Base-by-base conservation (phyloP, 108 stramenopile species). In the Cyclotella atomus region DNA sequence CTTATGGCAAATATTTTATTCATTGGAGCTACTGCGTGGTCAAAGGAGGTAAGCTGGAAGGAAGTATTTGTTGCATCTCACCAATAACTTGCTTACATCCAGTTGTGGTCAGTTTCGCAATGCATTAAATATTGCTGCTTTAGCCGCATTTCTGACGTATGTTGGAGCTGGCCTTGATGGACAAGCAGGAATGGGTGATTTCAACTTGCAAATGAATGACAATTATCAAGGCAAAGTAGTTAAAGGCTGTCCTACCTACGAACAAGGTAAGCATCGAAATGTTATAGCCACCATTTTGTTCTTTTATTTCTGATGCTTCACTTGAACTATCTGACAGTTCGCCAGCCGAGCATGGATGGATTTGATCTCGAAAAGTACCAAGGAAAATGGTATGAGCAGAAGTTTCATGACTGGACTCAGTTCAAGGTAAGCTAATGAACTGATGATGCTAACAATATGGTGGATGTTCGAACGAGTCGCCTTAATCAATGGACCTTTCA, bases 321-420 rank as follows among this genome's bases (percentile, higher is more conserved):
- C 52, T 23, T 23, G 2, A 1, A 2, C 30, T 65, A 30, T 65
- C 6, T 23, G 29, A 23, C 38, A 65, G 95, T 96, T 28, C 79
- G 90, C 24, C 91, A 91, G 36, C 81, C 87, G 34, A 89, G 88
- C 61, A 96, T 96, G 95, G 83, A 93, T 71, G 80, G 84, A 53
- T 96, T 96, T 79, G 91, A 96, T 73, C 36, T 96, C 23, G 75
- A 87, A 46, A 94, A 94, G 66, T 96, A 94, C 70, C 87, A 93
- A 81, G 95, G 95, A 2, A 70, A 84, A 25, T 96, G 95, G 95
- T 96, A 96, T 65, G 95, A 96, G 59, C 90, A 91, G 8, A 91
- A 91, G 67, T 96, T 94, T 75, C 95, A 96, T 75, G 95, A 96
- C 53, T 96, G 91, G 91, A 96, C 95, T 23, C 95, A 96, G 61